Percentiles rank a stretch among this genome's conserved stretches.
Conservation (phyloP, 148 eudicot species). For the Vaccinium vitisidaea region DNA sequence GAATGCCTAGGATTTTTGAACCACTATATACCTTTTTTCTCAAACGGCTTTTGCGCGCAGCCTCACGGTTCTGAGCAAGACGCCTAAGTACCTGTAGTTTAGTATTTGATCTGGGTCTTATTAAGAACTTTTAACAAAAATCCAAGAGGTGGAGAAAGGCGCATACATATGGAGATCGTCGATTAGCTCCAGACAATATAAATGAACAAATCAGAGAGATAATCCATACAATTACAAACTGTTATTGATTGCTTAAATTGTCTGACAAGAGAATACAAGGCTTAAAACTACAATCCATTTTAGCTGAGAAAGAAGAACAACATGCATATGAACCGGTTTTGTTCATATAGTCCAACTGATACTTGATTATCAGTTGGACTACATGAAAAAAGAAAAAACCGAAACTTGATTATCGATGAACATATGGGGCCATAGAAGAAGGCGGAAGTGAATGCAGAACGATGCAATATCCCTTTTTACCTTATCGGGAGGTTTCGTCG, state of each 20-base stretch:
- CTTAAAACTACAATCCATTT: not conserved
- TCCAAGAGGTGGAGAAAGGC: not conserved
- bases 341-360: not conserved
- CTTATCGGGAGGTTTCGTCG: conserved; percentile 66
- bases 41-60: conserved; percentile 96
- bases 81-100: conserved; percentile 71
- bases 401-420: not conserved
- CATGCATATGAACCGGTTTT: not conserved
- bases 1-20: not conserved
- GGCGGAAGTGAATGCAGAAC: not conserved
- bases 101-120: not conserved
- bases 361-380: too few relatives aligned
- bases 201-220: not conserved
- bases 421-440: not conserved
- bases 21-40: conserved; percentile 69
- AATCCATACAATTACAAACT: not conserved
- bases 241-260: not conserved
- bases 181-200: not conserved
- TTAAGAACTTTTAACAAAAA: not conserved
- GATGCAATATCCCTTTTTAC: conserved; percentile 30
- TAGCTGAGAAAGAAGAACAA: not conserved
- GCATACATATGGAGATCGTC: not conserved
- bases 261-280: not conserved
- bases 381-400: too few relatives aligned
- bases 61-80: conserved; percentile 97